Base-by-base conservation (phyloP, 2,329 filamentous ascomycete genomes). In the Sphaceloma murrayae region DNA sequence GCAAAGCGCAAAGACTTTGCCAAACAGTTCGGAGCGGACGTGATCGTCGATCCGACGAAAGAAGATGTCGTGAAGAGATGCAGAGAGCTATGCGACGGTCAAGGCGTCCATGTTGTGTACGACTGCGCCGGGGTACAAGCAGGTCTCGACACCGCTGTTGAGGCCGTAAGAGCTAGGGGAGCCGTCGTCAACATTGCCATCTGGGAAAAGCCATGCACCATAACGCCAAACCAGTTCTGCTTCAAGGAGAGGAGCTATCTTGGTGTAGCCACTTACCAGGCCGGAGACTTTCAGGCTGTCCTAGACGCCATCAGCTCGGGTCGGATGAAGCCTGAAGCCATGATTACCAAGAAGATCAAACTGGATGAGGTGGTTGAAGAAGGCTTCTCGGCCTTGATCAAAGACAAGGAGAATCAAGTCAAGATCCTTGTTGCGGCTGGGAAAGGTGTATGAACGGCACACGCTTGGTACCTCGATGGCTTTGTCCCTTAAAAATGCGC, bases 181-280 rank as follows among this genome's bases (percentile, higher is more conserved):
- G 73, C 68, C 2, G 60, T 74, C 21, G 65, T 75, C 45, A 75
- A 75, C 45, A 71, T 75, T 42, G 72, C 72, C 6, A 69, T 75
- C 27, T 74, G 70, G 70, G 70, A 73, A 56, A 72, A 73, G 54
- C 56, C 64, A n/a, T 67, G 64, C 34, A 63, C 61, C 0, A 62
- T 75, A 31, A 58, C 61, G 24, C 68, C 70, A 3, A 75, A 74
- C 45, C 64, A 69, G 46, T 58, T 74, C 26, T 65, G 70, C 3
- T 74, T 74, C 59, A 65, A 69, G 47, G 71, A 75, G 57, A 60
- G 66, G 43, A 66, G 55, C n/a, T 74, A 72, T 46, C 62, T 72
- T 55, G 70, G 69, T 24, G 65, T 73, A 26, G 69, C 69, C 18
- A 73, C 69, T 1, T 75, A 72, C 54, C 60, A 65, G 31, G 59